A percentile compares a stretch with the other conserved stretches of the same genome.
phyloP scores from a whole-genome alignment of 1,284 basidiomycete genomes.

The Pisolithus thermaeus region DNA sequence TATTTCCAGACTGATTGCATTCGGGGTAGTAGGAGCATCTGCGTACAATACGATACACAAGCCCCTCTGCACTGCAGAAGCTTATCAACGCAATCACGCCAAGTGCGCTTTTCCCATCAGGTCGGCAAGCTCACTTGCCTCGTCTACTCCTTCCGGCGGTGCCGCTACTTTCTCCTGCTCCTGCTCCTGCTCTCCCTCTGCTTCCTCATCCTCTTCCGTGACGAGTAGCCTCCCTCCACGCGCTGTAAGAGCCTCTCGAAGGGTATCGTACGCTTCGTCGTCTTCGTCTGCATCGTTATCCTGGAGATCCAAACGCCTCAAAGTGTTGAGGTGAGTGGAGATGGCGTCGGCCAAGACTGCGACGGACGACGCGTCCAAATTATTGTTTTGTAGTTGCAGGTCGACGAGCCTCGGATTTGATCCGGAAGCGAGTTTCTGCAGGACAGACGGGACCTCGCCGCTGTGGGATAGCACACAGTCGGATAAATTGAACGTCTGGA shows the following conservation, averaged over 20 bases:
- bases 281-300: constrained; percentile 86
- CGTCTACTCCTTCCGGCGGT: constrained; percentile 18
- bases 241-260: constrained; percentile 58
- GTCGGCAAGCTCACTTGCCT: constrained; percentile 45
- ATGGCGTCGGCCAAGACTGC: constrained; percentile 65
- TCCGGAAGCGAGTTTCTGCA: constrained; percentile 65
- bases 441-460: constrained; percentile 59
- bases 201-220: constrained; percentile 73
- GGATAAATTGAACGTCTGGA: constrained; percentile 82
- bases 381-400: constrained; percentile 86
- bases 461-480: constrained; percentile 85
- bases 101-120: constrained; percentile 53
- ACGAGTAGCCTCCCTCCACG: constrained; percentile 60
- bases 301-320: constrained; percentile 76
- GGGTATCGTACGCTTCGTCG: constrained; percentile 64
- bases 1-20: no score
- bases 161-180: constrained; percentile 33
- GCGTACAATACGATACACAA: no score
- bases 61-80: no score
- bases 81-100: constrained; percentile 16
- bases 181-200: constrained; percentile 70
- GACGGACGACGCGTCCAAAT: constrained; percentile 72
- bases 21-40: no score
- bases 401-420: constrained; percentile 70
- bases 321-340: constrained; percentile 46